Conservation (phyloP, 306 rosid genomes). For the Cyamopsis tetragonoloba region DNA sequence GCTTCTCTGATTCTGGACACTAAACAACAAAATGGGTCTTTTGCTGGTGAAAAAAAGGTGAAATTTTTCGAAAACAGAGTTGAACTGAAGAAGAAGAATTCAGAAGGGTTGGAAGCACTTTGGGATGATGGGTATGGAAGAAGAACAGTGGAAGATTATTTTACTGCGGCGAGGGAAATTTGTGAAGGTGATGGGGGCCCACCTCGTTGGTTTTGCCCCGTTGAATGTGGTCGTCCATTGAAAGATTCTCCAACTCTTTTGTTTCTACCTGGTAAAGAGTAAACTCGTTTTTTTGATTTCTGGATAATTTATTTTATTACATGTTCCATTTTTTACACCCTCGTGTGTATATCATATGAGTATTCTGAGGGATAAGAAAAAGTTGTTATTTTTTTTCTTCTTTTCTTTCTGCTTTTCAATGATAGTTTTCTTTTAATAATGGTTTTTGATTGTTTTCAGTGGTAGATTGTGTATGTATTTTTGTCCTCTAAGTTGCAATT, state of each 20-base stretch:
- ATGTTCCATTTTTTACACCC: background rate
- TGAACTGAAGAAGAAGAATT: background rate
- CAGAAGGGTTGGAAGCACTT: constrained; percentile 45
- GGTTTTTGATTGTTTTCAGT: background rate
- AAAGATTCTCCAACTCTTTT: constrained; percentile 64
- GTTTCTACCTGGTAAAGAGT: constrained; percentile 83
- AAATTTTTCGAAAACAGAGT: background rate
- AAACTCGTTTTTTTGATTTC: background rate
- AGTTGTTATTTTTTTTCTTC: no score
- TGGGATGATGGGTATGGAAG: constrained; percentile 91
- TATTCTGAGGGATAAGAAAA: background rate
- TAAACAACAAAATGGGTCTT: constrained; percentile 29
- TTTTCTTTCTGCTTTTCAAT: background rate
- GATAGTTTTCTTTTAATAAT: background rate
- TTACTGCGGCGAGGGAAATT: constrained; percentile 49
- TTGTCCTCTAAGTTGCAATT: background rate
- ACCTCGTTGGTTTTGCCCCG: constrained; percentile 89
- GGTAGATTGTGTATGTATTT: background rate
- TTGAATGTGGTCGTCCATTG: constrained; percentile 45
- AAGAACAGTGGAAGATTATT: constrained; percentile 68
- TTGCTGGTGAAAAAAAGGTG: constrained; percentile 32
- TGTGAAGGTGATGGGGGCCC: constrained; percentile 66
- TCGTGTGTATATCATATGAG: background rate
- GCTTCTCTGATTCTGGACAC: constrained; percentile 38
- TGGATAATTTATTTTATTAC: background rate